Conservation (phyloP, 345 rosid species). For the Aurinia saxatilis region DNA sequence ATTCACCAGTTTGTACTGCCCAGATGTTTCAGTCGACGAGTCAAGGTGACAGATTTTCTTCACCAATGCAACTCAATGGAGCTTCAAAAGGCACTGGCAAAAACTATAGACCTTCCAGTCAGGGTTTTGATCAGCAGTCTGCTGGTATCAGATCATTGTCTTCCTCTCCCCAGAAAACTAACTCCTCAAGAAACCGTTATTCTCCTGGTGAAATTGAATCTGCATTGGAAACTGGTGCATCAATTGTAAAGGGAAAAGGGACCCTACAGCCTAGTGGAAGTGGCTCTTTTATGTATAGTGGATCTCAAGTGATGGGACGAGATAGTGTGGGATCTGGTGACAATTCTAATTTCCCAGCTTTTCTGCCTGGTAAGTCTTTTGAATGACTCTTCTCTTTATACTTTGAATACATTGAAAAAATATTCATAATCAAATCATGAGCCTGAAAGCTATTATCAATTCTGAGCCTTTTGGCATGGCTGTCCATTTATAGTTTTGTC, state of each 20-base stretch:
- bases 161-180: conserved; percentile 57
- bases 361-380: conserved; percentile 64
- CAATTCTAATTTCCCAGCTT: conserved; percentile 74
- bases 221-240: conserved; percentile 46
- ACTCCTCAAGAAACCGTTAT: conserved; percentile 33
- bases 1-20: conserved; percentile 29
- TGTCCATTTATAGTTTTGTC: not conserved
- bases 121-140: conserved; percentile 39
- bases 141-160: conserved; percentile 49
- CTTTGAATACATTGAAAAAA: not conserved
- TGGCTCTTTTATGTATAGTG: conserved; percentile 60
- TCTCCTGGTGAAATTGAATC: conserved; percentile 52
- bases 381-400: not conserved
- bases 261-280: conserved; percentile 53
- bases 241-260: conserved; percentile 62
- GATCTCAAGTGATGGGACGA: conserved; percentile 64
- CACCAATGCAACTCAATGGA: conserved; percentile 32
- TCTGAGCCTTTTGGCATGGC: not conserved
- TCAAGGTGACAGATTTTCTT: conserved; percentile 44
- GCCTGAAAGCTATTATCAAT: conserved; percentile 1
- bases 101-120: conserved; percentile 38
- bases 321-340: conserved; percentile 61
- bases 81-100: conserved; percentile 42
- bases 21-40: conserved; percentile 39
- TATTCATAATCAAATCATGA: not conserved